Conservation (phyloP, 2,329 filamentous ascomycete genomes). For the Chrysoporthe cubensis region DNA sequence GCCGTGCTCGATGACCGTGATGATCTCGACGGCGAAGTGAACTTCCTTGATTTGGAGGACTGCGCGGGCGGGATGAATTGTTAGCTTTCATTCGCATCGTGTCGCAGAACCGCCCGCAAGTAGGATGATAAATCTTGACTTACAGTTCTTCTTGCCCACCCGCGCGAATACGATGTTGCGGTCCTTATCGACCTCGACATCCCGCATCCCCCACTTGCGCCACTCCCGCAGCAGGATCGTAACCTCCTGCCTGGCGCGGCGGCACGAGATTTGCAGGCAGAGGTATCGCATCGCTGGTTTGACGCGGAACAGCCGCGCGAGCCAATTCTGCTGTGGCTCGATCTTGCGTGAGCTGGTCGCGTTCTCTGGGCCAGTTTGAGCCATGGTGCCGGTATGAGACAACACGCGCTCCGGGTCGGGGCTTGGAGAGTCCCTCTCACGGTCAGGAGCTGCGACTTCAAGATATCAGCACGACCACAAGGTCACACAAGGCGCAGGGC, state of each 20-base stretch:
- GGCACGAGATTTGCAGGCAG: conserved; percentile 74
- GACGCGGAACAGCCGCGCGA: conserved; percentile 85
- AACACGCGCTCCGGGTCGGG: conserved; percentile 19
- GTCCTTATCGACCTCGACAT: conserved; percentile 78
- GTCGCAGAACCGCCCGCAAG: no score
- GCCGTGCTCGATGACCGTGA: conserved; percentile 86
- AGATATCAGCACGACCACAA: conserved; percentile 10
- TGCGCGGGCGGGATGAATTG: conserved; percentile 40
- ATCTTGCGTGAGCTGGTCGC: conserved; percentile 52
- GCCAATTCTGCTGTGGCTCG: conserved; percentile 79
- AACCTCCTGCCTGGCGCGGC: conserved; percentile 77
- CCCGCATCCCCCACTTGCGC: conserved; percentile 78
- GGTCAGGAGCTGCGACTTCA: conserved; percentile 36
- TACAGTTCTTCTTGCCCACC: conserved; percentile 78
- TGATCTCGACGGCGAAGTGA: conserved; percentile 84
- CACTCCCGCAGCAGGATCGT: conserved; percentile 77
- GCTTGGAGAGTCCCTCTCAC: conserved; percentile 33
- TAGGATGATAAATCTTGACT: conserved; percentile 42
- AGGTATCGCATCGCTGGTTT: conserved; percentile 79
- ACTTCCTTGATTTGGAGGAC: conserved; percentile 84
- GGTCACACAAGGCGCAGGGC: conserved; percentile 27
- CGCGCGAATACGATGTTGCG: conserved; percentile 80
- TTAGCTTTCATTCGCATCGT: conserved; percentile 8
- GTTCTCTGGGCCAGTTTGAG: conserved; percentile 43
- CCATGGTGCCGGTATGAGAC: conserved; percentile 34